Percentiles rank a stretch among this genome's conserved stretches.
Evolutionary conservation across 2,329 filamentous ascomycete species (phyloP).

Genomic region (Setomelanomma holmii): DNA sequence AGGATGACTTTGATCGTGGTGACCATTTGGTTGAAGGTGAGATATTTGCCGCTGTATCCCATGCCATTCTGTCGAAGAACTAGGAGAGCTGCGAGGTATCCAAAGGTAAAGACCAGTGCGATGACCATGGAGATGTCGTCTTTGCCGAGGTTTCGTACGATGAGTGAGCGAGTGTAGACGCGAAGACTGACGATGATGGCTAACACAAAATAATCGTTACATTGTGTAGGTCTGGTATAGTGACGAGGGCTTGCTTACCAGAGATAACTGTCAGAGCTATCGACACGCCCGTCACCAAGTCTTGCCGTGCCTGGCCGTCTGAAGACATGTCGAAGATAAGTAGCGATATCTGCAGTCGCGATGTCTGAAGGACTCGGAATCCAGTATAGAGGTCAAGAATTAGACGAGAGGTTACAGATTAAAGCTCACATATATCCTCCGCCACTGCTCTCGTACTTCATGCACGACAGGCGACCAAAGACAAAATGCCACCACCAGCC

Average conservation of each 20-base stretch:
- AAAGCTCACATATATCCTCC: too few species aligned
- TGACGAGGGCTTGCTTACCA: too few species aligned
- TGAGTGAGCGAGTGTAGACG: constrained; percentile 18
- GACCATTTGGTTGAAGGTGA: constrained; percentile 24
- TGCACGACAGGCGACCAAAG: too few species aligned
- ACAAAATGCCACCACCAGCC: too few species aligned
- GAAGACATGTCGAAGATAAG: too few species aligned
- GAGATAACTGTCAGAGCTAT: constrained; percentile 28
- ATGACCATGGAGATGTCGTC: constrained; percentile 36
- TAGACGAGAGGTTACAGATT: too few species aligned
- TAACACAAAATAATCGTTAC: too few species aligned
- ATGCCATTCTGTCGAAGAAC: constrained; percentile 25
- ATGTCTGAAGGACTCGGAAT: too few species aligned
- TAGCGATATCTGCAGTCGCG: too few species aligned
- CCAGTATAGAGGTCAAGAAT: too few species aligned
- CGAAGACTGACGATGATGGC: constrained; percentile 32
- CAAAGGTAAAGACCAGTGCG: constrained; percentile 31
- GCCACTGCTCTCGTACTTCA: too few species aligned
- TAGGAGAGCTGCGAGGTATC: constrained; percentile 26
- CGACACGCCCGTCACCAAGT: constrained; percentile 19
- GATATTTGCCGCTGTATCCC: constrained; percentile 24
- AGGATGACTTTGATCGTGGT: constrained; percentile 17
- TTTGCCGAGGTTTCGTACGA: constrained; percentile 31
- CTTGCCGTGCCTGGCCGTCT: constrained; percentile 4
- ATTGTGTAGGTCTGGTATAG: background rate